Percentiles rank a stretch among this genome's conserved stretches.
Evolutionary conservation across 441 rosid genomes (phyloP).

Genomic region (Populus trichocarpa): DNA sequence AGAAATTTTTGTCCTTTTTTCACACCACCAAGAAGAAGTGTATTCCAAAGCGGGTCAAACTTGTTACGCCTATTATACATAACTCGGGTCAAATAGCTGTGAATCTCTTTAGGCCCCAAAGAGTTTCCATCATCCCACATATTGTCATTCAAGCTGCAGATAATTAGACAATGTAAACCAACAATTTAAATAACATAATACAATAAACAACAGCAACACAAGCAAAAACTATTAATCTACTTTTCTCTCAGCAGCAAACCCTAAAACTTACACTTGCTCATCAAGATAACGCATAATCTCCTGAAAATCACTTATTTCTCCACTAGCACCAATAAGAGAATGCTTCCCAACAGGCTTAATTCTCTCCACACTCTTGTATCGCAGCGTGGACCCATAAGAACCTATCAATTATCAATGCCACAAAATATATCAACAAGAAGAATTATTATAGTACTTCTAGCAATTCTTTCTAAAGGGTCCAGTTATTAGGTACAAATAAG

Average conservation of each 20-base stretch:
- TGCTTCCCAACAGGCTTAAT: slow-evolving; percentile 88
- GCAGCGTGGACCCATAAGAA: slow-evolving; percentile 92
- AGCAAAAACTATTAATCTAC: background rate
- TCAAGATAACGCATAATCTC: slow-evolving; percentile 84
- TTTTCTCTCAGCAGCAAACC: background rate
- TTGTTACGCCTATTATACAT: slow-evolving; percentile 98
- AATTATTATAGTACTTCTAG: too few species aligned
- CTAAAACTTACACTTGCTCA: slow-evolving; percentile 70
- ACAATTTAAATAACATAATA: background rate
- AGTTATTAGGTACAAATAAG: too few species aligned
- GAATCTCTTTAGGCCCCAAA: slow-evolving; percentile 97
- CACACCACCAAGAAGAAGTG: slow-evolving; percentile 95
- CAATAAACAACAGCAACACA: background rate
- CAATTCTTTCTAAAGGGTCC: too few species aligned
- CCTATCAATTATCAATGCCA: slow-evolving; percentile 35
- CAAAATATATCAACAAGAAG: background rate
- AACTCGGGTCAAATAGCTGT: slow-evolving; percentile 85
- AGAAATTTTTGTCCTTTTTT: slow-evolving; percentile 93
- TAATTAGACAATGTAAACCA: slow-evolving; percentile 18
- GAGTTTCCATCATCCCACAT: slow-evolving; percentile 99
- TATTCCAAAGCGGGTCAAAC: slow-evolving; percentile 94
- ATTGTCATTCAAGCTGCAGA: slow-evolving; percentile 79
- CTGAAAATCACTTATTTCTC: slow-evolving; percentile 95
- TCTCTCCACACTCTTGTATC: slow-evolving; percentile 88
- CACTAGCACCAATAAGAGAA: slow-evolving; percentile 96